A percentile compares a stretch with the other conserved stretches of the same genome.
These are phyloP conservation scores for Patellifolia procumbens DNA, from an alignment of 179 eudicot genomes.

Conservation along the genomic window DNA sequence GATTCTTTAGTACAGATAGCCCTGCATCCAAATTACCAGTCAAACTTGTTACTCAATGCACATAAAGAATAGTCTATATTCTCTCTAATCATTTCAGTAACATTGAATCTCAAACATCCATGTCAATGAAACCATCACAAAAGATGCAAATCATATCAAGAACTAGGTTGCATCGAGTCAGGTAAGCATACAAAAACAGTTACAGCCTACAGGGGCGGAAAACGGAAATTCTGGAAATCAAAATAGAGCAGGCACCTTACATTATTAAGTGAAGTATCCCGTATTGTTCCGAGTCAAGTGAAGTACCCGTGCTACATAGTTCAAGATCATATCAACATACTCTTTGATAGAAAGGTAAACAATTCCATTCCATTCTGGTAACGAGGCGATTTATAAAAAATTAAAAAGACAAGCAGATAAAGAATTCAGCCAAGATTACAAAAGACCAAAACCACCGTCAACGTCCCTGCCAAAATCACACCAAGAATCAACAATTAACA, in stretches of 20 bases:
- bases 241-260: too few species aligned
- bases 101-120: background rate
- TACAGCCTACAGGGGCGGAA: too few species aligned
- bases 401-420: too few species aligned
- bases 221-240: background rate
- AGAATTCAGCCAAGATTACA: background rate
- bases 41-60: background rate
- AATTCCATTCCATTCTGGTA: too few species aligned
- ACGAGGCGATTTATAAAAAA: too few species aligned
- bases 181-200: too few species aligned
- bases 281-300: too few species aligned
- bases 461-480: conserved; percentile 1
- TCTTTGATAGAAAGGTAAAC: too few species aligned
- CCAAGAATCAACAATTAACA: background rate
- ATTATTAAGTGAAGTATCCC: too few species aligned
- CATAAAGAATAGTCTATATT: background rate
- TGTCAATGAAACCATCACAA: background rate
- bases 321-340: background rate
- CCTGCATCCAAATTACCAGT: conserved; percentile 46
- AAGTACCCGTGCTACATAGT: too few species aligned
- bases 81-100: too few species aligned
- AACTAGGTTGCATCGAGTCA: too few species aligned
- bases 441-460: background rate
- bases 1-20: conserved; percentile 63
- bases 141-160: background rate